Evolutionary conservation across 2,329 filamentous ascomycete species (phyloP).

Genomic region (Beauveria asiatica): DNA sequence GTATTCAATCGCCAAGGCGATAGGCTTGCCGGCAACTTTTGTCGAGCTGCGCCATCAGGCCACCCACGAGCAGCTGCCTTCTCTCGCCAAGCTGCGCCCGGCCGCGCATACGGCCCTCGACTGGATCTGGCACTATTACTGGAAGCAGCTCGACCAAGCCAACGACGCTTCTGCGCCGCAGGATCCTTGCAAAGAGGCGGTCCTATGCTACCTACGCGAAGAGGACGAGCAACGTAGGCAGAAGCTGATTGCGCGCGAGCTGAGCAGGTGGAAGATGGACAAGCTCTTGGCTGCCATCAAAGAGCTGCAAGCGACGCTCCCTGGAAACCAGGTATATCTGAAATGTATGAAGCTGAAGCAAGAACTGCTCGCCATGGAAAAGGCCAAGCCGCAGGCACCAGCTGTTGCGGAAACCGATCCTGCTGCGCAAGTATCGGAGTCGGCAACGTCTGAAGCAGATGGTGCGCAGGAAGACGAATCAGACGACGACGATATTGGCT

Average conservation of each 20-base stretch:
- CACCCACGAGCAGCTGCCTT: constrained; percentile 80
- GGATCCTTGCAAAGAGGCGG: constrained; percentile 25
- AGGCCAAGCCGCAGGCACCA: background rate
- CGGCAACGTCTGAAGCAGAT: constrained; percentile 13
- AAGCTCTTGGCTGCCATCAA: constrained; percentile 29
- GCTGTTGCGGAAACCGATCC: constrained; percentile 9
- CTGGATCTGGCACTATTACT: constrained; percentile 91
- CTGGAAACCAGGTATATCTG: constrained; percentile 35
- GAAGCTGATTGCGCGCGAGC: constrained; percentile 22
- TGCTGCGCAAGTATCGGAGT: background rate
- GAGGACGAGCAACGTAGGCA: constrained; percentile 21
- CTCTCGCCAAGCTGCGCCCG: constrained; percentile 61
- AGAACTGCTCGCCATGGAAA: constrained; percentile 27
- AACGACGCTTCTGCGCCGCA: background rate
- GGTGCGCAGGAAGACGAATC: constrained; percentile 8
- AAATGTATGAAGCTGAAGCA: constrained; percentile 36
- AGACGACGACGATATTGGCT: constrained; percentile 25
- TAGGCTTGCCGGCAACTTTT: constrained; percentile 66
- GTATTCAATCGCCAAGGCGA: constrained; percentile 60
- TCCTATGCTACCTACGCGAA: constrained; percentile 32
- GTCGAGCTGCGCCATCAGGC: constrained; percentile 86
- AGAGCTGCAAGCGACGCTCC: constrained; percentile 30
- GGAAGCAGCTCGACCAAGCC: constrained; percentile 43
- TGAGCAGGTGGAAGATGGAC: constrained; percentile 28
- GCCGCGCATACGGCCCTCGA: constrained; percentile 61